Base-by-base conservation (phyloP, 2,329 filamentous ascomycete species). In the Epichloe festucae region DNA sequence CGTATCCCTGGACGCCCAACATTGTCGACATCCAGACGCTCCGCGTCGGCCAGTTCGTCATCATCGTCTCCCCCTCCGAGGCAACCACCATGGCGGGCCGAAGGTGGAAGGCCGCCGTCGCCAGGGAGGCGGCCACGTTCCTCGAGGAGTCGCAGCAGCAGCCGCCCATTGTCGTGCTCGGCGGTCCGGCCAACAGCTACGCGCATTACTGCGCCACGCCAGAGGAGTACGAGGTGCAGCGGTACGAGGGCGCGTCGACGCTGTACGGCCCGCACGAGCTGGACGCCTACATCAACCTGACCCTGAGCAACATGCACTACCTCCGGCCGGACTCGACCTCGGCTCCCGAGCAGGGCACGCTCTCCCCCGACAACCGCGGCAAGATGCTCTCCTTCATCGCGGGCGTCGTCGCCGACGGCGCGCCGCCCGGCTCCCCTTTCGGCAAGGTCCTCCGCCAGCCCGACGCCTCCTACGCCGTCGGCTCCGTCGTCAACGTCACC, bases 231-330 rank as follows among this genome's bases (percentile, higher is more conserved):
- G 70, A 71, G 12, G 73, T 93, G 45, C 91, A 96, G 69, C 84
- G 91, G 10, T 96, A 96, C 68, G 91, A 97, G 70, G 91, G 90
- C n/a, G 91, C 88, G 0, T 91, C 86, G 6, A 97, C 91, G 0
- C 79, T 97, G 2, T 93, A 87, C 64, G 91, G 91, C 0, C 85
- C 78, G 2, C 81, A 89, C 65, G 87, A 89, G 0, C 76, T 96
- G 11, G 80, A 85, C 38, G 91, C 89, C 1, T 93, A 93, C 70
- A 87, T 96, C 70, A 90, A 94, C 65, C 74, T 91, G 43, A 90
- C 88, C 0, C 73, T 89, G n/a, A 81, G 85, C 64, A 77, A 65
- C 52, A 52, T 68, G 52, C 60, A 70, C 71, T 51, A 71, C 71
- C 45, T 66, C 70, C 55, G 57, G 6, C 60, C 65, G 5, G 55